Evolutionary conservation across 176 grass and related monocot species (phyloP), one percentile per base, ranked within the genome.

Genomic region (Oryza meyeriana): DNA sequence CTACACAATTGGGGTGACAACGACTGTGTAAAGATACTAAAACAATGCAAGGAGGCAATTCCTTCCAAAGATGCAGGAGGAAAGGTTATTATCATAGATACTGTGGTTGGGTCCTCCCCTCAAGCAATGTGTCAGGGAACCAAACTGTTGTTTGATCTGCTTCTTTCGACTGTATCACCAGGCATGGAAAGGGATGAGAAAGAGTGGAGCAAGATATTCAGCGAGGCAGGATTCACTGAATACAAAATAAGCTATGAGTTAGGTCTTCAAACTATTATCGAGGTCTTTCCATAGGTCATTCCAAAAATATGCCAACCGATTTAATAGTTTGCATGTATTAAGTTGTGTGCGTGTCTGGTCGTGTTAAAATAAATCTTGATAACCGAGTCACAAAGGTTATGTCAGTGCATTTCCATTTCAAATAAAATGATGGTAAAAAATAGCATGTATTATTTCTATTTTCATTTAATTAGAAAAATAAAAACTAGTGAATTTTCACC

Each of bases 41-140:
- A 30, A 22, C 66, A 40, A 5, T 93, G 91, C 85, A 93, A 80
- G 45, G 72, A 80, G 14, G 88, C 88, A 10, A 87, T 90, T 74
- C 81, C 81, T 22, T 52, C 71, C 0, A 78, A 22, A 74, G 80
- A 84, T n/a, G 12, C 11, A 0, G 69, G 81, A 18, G 88, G 91
- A 61, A 93, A 93, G 61, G 33, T 87, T 12, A 82, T 91, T 0
- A 28, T 91, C 20, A 70, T 85, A 1, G 87, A 94, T 12, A 40
- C 75, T 28, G 88, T 94, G 32, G 18, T 52, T 18, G 48, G 48
- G 8, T 52, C 18, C 8, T 22, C 48, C 1, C 22, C 18, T 0
- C 18, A 52, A 22, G 48, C 48, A 52, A 22, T 52, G 5, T 52
- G 18, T 5, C 10, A 42, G 0, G 40, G 40, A 42, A 42, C 40